phyloP scores from a whole-genome alignment of 306 rosid genomes.

The Potentilla sterilis region DNA sequence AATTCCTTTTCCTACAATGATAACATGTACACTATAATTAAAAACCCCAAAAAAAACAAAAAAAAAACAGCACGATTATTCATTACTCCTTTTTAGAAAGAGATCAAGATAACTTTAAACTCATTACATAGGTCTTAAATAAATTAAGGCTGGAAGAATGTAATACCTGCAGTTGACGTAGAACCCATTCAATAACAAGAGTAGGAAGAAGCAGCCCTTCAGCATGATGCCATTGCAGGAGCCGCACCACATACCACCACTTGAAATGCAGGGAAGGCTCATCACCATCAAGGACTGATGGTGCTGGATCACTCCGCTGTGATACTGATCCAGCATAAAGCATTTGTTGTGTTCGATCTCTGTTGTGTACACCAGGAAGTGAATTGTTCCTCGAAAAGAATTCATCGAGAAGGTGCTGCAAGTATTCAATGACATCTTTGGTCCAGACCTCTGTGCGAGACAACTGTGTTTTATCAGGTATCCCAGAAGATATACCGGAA shows the following conservation, averaged over 20 bases:
- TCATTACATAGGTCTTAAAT: neutral
- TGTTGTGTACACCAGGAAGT: conserved; percentile 46
- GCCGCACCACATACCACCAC: conserved; percentile 94
- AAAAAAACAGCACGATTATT: conserved; percentile 7
- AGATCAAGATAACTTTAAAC: conserved; percentile 7
- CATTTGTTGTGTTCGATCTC: conserved; percentile 63
- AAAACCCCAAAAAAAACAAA: conserved; percentile 19
- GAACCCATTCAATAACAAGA: conserved; percentile 88
- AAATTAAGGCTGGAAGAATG: conserved; percentile 13
- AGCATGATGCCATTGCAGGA: conserved; percentile 90
- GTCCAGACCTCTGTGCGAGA: conserved; percentile 91
- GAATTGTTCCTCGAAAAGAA: conserved; percentile 57
- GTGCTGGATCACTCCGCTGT: conserved; percentile 50
- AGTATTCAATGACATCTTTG: conserved; percentile 78
- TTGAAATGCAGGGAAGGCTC: conserved; percentile 80
- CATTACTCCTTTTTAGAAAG: conserved; percentile 10
- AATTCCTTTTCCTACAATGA: conserved; percentile 70
- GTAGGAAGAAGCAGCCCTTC: conserved; percentile 86
- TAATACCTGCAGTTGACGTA: conserved; percentile 77
- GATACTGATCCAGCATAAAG: conserved; percentile 55
- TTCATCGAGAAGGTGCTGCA: conserved; percentile 81
- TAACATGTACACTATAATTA: conserved; percentile 31
- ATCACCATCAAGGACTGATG: conserved; percentile 56
- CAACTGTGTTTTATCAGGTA: conserved; percentile 69
- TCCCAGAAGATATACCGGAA: conserved; percentile 56